Base-by-base conservation (phyloP, 116 monocot species). In the Papilionanthe hybrid region DNA sequence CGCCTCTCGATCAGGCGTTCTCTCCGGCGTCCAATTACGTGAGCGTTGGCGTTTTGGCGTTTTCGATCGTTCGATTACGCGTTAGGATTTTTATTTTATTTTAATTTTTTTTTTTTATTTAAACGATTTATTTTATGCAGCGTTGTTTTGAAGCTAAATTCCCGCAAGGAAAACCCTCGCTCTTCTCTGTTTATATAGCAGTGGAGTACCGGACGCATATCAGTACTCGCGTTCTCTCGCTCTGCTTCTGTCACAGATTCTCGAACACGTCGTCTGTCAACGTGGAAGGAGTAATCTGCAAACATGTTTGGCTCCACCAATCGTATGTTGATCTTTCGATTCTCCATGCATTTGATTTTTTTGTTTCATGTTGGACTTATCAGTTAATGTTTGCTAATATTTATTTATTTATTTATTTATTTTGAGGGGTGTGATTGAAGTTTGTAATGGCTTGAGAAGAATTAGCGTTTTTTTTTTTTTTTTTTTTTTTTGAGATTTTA, bases 291-390 rank as follows among this genome's bases (percentile, higher is more conserved):
- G 25, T 48, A 78, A 73, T 63, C 76, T 42, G 18, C 71, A 58
- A 32, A 44, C 23, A 87, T 87, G 87, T 84, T 87, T 69, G 84
- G 87, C 66, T 81, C 81, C 76, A 76, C 76, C 30, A 84, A 87
- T 82, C 87, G 87, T 87, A 87, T 79, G 79, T 32, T 28, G 58
- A 44, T 78, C 73, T 25, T 42, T 48, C 47, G 7, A 13, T 32
- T 18, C 23, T 49, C 20, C 22, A 43, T 20, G 27, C n/a, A 56
- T 73, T 73, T 73, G 43, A 43, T 73, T n/a, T 37, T 76, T 20
- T 25, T 19, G 41, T 23, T 69, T 43, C 42, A 8, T 0, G 9
- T n/a, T 13, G 27, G 9, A 15, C 32, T 67, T 19, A n/a, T 60
- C 44, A n/a, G 43, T 78, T 83, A 6, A 25, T 42, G 48, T 25